A percentile compares a stretch with the other conserved stretches of the same genome.
Evolutionary conservation across 345 rosid genomes (phyloP).

Genomic region (Pugionium cornutum): DNA sequence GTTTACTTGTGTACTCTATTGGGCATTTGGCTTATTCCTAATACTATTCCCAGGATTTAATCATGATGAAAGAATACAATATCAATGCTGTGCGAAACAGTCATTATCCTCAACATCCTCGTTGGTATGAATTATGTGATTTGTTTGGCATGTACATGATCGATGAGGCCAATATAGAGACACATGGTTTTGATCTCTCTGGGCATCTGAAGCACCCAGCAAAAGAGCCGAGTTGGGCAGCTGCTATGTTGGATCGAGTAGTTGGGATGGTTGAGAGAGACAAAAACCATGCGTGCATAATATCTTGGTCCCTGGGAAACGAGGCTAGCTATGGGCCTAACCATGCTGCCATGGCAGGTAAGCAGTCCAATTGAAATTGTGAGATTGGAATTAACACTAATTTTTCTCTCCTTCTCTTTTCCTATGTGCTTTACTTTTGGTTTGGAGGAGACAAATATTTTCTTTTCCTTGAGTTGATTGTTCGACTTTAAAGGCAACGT

Average conservation of each 20-base stretch:
- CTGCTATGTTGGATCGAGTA: slow-evolving; percentile 93
- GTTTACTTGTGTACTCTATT: slow-evolving; percentile 12
- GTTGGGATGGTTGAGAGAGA: slow-evolving; percentile 98
- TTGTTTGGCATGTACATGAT: slow-evolving; percentile 97
- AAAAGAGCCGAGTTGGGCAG: slow-evolving; percentile 81
- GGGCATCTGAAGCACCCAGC: slow-evolving; percentile 91
- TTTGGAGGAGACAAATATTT: not conserved
- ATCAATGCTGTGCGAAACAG: slow-evolving; percentile 95
- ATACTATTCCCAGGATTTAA: slow-evolving; percentile 67
- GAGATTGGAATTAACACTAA: not conserved
- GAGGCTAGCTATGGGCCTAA: slow-evolving; percentile 97
- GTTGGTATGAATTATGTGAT: slow-evolving; percentile 97
- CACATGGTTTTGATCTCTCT: slow-evolving; percentile 82
- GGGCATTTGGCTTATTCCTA: not conserved
- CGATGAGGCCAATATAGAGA: slow-evolving; percentile 99
- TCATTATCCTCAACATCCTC: slow-evolving; percentile 98
- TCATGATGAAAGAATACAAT: slow-evolving; percentile 90
- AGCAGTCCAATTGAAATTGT: slow-evolving; percentile 20
- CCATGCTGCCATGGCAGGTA: slow-evolving; percentile 97
- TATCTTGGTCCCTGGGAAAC: slow-evolving; percentile 95
- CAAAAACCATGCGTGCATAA: slow-evolving; percentile 90
- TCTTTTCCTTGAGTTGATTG: not conserved
- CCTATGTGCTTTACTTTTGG: slow-evolving; percentile 7
- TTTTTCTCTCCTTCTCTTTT: not conserved
- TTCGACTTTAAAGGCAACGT: not conserved